Conservation (phyloP, 2,329 filamentous ascomycete species). For the Scytalidium sp. region DNA sequence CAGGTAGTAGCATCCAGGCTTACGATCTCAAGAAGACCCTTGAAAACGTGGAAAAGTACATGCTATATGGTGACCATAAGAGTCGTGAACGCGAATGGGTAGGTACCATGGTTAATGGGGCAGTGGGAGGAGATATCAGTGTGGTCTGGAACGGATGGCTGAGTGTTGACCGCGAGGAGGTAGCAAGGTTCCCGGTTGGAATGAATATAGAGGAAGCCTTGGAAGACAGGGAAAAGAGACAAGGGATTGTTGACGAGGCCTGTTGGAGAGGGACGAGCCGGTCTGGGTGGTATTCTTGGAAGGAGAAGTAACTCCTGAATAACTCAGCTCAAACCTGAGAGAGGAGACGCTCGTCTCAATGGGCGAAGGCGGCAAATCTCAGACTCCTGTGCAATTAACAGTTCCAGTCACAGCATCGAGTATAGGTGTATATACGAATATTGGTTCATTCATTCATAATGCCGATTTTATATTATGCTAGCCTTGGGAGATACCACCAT, state of each 20-base stretch:
- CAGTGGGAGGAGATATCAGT: constrained; percentile 17
- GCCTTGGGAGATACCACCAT: too few species aligned
- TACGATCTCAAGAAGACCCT: constrained; percentile 19
- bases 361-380: too few species aligned
- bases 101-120: constrained; percentile 20
- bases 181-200: constrained; percentile 16
- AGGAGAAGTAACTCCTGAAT: too few species aligned
- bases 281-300: constrained; percentile 17
- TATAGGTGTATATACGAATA: too few species aligned
- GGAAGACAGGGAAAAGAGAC: constrained; percentile 15
- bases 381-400: too few species aligned
- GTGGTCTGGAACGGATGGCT: constrained; percentile 29
- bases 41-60: constrained; percentile 22
- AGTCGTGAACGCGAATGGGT: constrained; percentile 24
- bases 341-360: too few species aligned
- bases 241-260: constrained; percentile 15
- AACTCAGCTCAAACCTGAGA: too few species aligned
- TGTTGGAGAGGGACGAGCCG: constrained; percentile 23
- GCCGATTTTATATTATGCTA: too few species aligned
- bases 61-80: constrained; percentile 23
- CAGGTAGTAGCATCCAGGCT: neutral
- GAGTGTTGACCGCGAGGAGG: constrained; percentile 21
- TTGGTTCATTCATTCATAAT: too few species aligned
- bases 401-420: too few species aligned
- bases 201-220: constrained; percentile 27